Evolutionary conservation across 805 yeast genomes (phyloP), one percentile per base, ranked within the genome.

Genomic region (Nakazawaea ambrosiae): DNA sequence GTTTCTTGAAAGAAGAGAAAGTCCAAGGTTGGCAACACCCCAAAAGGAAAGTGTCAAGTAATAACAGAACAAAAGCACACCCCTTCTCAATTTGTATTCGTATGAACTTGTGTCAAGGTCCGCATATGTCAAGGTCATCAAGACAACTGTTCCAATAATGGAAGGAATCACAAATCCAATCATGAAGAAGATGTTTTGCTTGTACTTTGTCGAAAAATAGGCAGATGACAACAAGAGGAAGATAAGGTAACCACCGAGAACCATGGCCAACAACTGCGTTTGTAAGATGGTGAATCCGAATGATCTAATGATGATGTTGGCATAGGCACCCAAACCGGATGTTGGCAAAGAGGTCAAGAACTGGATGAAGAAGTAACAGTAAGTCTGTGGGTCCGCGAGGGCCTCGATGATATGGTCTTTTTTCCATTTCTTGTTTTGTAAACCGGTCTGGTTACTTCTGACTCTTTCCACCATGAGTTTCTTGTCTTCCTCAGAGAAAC

Each of bases 401-500:
- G 48, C 45, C 41, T 56, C 61, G 31, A 39, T 34, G 19, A 54
- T 38, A 35, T 56, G 61, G 19, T 46, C 42, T 26, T 35, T 33
- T 33, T 57, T 60, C 50, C 49, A 54, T 28, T 41, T 45, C 25
- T 41, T 47, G 17, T 60, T 57, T 40, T 54, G 55, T 32, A 56
- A 49, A 36, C 68, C 70, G 18, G 64, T 61, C 33, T 53, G 55
- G 34, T 59, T 63, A 20, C 51, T 56, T 27, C 49, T 43, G 33
- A 48, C 51, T 22, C 50, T 32, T 32, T 50, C 51, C 2, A 40
- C 47, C 49, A 26, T 57, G 54, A 6, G 53, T 50, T 46, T 42
- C 30, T 50, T 63, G 35, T 65, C 71, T 20, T 49, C 47, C 11
- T 56, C 60, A 20, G 45, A 54, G 43, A 66, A 51, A 38, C 62